Base-by-base conservation (phyloP, 2,329 filamentous ascomycete genomes). In the Sporothrix luriei region DNA sequence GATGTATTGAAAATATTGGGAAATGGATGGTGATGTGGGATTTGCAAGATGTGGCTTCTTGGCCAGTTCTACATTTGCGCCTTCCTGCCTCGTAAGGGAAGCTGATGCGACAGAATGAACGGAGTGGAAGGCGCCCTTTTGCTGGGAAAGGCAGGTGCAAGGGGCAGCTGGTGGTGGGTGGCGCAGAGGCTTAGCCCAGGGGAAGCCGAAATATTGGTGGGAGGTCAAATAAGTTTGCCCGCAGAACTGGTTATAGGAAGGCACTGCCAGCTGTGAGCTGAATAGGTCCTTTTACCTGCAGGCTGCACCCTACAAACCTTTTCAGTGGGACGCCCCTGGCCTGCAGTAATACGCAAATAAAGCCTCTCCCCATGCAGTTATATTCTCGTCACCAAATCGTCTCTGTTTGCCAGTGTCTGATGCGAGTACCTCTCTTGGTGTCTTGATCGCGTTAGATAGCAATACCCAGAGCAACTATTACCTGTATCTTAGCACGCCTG, bases 101-200 rank as follows among this genome's bases (percentile, higher is more conserved):
- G 48, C 46, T 38, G 51, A 54, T 68, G 59, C 52, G 66, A 66
- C 66, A 59, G n/a, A 66, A 68, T 49, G 38, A 49, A n/a, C n/a
- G 69, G 61, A 71, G 52, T 66, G 49, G 61, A n/a, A 21, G 61
- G 29, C 21, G 21, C 21, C 57, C 57, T 16, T 26, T 46, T 55
- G 24, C 14, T 48, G n/a, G 48, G 57, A 66, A 29, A 57, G 40
- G 48, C 46, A 54, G 33, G 65, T 64, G 55, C 59, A 49, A 65
- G 59, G 33, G 19, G 57, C 59, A 13, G 65, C 16, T 7, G 38
- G 38, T 43, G 33, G 52, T 68, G 38, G 38, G 51, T n/a, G 29
- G 26, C 38, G 26, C 40, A 69, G n/a, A 43, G 19, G 55, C n/a
- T 29, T 13, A 54, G 52, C 5, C 29, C 59, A 33, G 61, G 61